Evolutionary conservation across 495 filamentous ascomycete species (phyloP), one percentile per base, ranked within the genome.

Genomic region (Neurospora sp.): DNA sequence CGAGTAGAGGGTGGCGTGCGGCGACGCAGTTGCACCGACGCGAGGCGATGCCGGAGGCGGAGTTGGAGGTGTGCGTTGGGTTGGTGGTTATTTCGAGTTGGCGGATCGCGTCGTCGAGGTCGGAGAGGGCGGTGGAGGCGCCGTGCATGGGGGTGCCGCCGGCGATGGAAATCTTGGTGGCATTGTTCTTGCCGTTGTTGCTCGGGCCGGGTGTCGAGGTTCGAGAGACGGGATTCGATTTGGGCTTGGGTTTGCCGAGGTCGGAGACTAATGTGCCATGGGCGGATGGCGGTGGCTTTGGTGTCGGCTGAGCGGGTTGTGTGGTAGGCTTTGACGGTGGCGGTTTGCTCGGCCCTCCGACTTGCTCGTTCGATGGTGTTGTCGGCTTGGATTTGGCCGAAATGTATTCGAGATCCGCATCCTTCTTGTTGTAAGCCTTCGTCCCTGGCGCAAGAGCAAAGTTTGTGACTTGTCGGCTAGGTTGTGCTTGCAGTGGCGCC

Each of bases 41-140:
- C 14, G 86, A 81, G 65, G 86, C 84, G 38, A 85, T 71, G 70
- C 84, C 83, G 10, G 83, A 81, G 12, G 82, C 48, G 0, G 74
- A 73, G 74, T 79, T 80, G 6, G 82, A 77, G 38, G 86, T 76
- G 20, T 92, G 83, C 0, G 89, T 87, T 0, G 94, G 93, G 79
- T 97, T 97, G 8, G 94, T 98, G 69, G 91, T 91, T 59, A 96
- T 87, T 75, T 99, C 96, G 68, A 99, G 88, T 17, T 90, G 84
- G n/a, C 93, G 90, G 75, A 99, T 97, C 3, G 95, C 96, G 8
- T 93, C 89, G 70, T 98, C 96, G 3, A 99, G 85, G 78, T 98
- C 96, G 35, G 87, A 84, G 40, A 98, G 86, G 7, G 91, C 89
- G 22, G 89, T 91, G 8, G 93, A 91, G 40, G 87, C 87, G 31